These are phyloP conservation scores for Suillus occidentalis DNA, from an alignment of 768 basidiomycete genomes.

Conservation along the genomic window DNA sequence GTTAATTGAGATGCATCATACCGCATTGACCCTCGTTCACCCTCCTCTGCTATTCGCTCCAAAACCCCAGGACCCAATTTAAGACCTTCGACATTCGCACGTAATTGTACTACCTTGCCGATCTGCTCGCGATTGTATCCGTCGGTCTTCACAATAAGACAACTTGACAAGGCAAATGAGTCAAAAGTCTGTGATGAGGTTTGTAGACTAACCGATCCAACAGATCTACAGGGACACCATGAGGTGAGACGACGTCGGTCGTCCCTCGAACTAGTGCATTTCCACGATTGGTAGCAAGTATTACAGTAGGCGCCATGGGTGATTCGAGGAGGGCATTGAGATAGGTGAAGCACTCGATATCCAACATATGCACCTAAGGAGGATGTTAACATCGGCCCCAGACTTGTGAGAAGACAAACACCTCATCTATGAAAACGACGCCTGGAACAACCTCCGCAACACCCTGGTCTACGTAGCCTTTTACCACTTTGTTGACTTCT, in stretches of 20 bases:
- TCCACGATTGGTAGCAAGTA: constrained; percentile 95
- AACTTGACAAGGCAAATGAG: constrained; percentile 42
- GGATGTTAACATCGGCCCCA: background rate
- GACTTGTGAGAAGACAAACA: constrained; percentile 34
- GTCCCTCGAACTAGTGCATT: constrained; percentile 92
- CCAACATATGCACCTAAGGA: constrained; percentile 94
- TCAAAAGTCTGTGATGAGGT: background rate
- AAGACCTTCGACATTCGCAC: constrained; percentile 86
- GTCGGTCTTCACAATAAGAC: constrained; percentile 94
- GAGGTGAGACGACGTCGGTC: constrained; percentile 85
- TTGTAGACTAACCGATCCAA: constrained; percentile 70
- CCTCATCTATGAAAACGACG: constrained; percentile 98
- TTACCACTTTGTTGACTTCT: constrained; percentile 97
- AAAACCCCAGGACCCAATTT: constrained; percentile 73
- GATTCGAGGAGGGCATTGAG: constrained; percentile 95
- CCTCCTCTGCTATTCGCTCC: constrained; percentile 78
- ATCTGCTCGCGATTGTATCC: constrained; percentile 83
- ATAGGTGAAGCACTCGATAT: constrained; percentile 99
- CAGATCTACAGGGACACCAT: constrained; percentile 92
- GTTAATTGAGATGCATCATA: constrained; percentile 32
- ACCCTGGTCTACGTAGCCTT: constrained; percentile 96
- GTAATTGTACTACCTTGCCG: constrained; percentile 79
- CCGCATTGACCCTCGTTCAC: constrained; percentile 81
- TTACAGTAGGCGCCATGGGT: constrained; percentile 95
- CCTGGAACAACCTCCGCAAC: constrained; percentile 98